Evolutionary conservation across 257 asterid genomes (phyloP), one percentile per base, ranked within the genome.

Genomic region (Solanum tacnaense): DNA sequence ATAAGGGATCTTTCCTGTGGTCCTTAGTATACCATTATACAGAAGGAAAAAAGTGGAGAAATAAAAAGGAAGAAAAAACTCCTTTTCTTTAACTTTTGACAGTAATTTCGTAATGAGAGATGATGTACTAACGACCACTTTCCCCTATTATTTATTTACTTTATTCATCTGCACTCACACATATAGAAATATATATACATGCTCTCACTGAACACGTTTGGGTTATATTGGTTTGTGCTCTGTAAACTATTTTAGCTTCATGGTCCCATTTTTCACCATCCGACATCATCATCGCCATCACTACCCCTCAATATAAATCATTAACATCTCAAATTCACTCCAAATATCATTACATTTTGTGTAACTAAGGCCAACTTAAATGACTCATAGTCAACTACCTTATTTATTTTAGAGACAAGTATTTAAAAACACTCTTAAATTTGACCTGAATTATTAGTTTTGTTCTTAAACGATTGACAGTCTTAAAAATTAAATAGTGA

Each of bases 251-350:
- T 52, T 52, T 16, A 16, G 23, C 23, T 15, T 52, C 18, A 9
- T 67, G 87, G 75, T 46, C 87, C 87, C 39, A 38, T 39, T 67
- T 62, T 65, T 85, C 10, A 39, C 41, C 27, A 67, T 67, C 38
- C 87, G 36, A 85, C 81, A 85, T 25, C 62, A 85, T 85, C 87
- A 85, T 71, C 38, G 23, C 29, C 32, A 39, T 82, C 87, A 85
- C 82, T 38, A 67, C 21, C 78, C 67, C 8, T 25, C 67, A 38
- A 10, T 39, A 79, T 46, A 36, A n/a, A 38, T 82, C 85, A 49
- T 82, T 34, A 85, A 67, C 87, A 9, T 67, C 62, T 85, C 58
- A 36, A 85, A 67, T 27, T 85, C 75, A 85, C 67, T 65, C 65
- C 36, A 71, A 85, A 38, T 39, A 85, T 85, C 75, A 85, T 62